phyloP scores from a whole-genome alignment of 768 basidiomycete genomes.

The Tricholoma saponaceum region DNA sequence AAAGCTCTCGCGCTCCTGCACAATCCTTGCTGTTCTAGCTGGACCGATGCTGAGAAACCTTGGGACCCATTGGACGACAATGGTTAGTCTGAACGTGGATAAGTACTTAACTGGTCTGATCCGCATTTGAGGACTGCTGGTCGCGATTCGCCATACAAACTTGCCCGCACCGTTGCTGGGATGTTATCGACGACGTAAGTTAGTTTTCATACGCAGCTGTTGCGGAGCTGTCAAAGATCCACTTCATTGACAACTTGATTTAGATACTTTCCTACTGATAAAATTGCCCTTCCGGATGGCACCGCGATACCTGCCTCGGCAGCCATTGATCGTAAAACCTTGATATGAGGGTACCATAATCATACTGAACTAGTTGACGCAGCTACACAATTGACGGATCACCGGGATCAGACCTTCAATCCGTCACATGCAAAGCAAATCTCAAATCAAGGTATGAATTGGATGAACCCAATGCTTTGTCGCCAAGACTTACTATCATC shows the following conservation, averaged over 20 bases:
- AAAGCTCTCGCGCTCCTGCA: too few species aligned
- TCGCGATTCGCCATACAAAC: conserved; percentile 14
- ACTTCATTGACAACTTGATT: background rate
- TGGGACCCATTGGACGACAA: too few species aligned
- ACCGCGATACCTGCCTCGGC: conserved; percentile 47
- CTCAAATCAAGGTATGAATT: conserved; percentile 21
- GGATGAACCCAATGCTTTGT: background rate
- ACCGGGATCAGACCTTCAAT: conserved; percentile 24
- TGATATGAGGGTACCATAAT: background rate
- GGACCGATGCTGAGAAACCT: too few species aligned
- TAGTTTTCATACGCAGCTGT: background rate
- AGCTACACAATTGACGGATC: conserved; percentile 35
- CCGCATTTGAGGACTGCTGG: conserved; percentile 16
- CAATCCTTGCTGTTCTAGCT: too few species aligned
- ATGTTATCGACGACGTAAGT: background rate
- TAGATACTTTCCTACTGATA: conserved; percentile 39
- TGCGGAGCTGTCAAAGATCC: too few species aligned
- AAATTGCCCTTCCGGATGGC: conserved; percentile 22
- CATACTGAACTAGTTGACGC: conserved; percentile 8
- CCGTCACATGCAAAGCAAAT: conserved; percentile 24
- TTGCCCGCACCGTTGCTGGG: background rate
- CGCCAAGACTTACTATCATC: background rate
- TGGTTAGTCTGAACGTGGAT: background rate
- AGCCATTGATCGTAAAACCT: conserved; percentile 38
- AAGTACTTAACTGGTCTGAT: background rate